Evolutionary conservation across 768 basidiomycete species (phyloP).

Genomic region (Neoboletus magnificus): DNA sequence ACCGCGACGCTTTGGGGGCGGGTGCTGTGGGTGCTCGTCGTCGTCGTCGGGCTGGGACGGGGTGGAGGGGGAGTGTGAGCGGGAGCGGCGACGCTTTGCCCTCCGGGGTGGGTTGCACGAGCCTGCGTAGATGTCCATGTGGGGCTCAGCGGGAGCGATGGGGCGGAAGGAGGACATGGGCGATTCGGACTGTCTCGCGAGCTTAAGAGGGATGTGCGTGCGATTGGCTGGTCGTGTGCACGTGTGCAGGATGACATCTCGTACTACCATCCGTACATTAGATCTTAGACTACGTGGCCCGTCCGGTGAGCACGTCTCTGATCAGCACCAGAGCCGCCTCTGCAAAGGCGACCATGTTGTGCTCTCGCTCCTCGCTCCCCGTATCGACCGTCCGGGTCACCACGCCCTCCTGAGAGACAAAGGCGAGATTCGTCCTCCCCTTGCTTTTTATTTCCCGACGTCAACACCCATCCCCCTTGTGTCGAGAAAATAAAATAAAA

Average conservation of each 20-base stretch:
- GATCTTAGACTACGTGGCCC: no score
- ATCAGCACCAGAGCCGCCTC: background rate
- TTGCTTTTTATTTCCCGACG: background rate
- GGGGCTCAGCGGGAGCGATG: slow-evolving; percentile 21
- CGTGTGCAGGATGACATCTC: no score
- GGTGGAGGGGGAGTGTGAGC: slow-evolving; percentile 8
- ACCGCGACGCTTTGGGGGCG: slow-evolving; percentile 59
- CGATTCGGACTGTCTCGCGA: no score
- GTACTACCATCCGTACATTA: no score
- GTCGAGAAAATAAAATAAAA: no score
- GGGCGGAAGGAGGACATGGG: slow-evolving; percentile 23
- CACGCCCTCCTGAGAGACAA: background rate
- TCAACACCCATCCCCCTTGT: background rate
- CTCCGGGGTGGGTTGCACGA: slow-evolving; percentile 45
- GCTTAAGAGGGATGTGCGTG: no score
- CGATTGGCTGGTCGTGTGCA: slow-evolving; percentile 21
- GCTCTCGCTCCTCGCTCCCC: background rate
- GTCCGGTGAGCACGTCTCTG: background rate
- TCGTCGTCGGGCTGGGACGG: slow-evolving; percentile 28
- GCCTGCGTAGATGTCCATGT: slow-evolving; percentile 33
- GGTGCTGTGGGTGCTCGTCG: slow-evolving; percentile 14
- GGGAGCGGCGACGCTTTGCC: slow-evolving; percentile 40
- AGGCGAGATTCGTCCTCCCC: background rate
- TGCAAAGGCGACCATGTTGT: background rate
- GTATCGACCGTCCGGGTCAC: background rate